Evolutionary conservation across 2,329 filamentous ascomycete genomes (phyloP).

Genomic region (Colletotrichum siamense): DNA sequence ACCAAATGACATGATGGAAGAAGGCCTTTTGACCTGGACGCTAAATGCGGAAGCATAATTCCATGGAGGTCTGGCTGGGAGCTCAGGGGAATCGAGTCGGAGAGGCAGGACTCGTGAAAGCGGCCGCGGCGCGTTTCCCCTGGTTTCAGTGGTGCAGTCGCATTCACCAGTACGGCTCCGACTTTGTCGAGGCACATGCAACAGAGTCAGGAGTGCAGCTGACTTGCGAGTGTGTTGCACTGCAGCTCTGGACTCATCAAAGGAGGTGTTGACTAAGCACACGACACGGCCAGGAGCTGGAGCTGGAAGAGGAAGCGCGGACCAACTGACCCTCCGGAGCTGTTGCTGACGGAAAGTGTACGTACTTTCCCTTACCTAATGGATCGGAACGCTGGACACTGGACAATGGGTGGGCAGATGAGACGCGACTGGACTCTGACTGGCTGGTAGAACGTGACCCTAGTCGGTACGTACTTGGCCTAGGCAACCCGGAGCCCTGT

Average conservation of each 20-base stretch:
- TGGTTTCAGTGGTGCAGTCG: constrained; percentile 9
- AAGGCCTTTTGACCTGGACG: neutral
- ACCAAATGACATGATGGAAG: neutral
- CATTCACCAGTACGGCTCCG: neutral
- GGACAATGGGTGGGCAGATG: neutral
- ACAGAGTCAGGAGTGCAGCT: constrained; percentile 1
- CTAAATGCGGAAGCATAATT: neutral
- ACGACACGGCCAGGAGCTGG: neutral
- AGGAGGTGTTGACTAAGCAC: neutral
- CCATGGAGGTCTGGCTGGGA: neutral
- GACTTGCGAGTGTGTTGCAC: neutral
- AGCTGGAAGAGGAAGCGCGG: neutral
- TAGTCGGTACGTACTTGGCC: neutral
- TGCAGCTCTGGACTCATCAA: neutral
- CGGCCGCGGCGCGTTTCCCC: neutral
- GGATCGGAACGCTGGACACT: neutral
- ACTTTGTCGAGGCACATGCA: neutral
- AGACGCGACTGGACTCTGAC: neutral
- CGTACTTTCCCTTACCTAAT: neutral
- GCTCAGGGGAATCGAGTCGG: neutral
- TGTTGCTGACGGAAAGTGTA: neutral
- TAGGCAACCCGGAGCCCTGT: neutral
- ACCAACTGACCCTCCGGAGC: neutral
- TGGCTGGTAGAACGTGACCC: neutral
- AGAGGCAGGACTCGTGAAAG: neutral